Conservation (phyloP, 192 early-diverging fungal genomes). For the Coemansia sp. region DNA sequence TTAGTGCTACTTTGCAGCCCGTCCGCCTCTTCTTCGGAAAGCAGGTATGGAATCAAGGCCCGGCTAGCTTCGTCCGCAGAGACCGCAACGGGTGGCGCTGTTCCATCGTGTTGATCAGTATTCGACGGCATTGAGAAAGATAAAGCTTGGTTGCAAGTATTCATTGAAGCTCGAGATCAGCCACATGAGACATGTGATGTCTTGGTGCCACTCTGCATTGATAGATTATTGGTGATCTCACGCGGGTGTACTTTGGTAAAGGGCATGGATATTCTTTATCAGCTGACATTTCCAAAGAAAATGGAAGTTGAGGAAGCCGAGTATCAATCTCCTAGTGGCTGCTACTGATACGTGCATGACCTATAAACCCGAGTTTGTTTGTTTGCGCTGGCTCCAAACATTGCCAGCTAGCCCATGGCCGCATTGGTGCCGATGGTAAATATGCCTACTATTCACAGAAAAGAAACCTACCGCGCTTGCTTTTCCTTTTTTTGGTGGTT, state of each 20-base stretch:
- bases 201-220: not conserved
- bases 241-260: not conserved
- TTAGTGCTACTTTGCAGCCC: slow-evolving; percentile 12
- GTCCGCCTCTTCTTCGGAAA: slow-evolving; percentile 28
- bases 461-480: not conserved
- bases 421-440: not conserved
- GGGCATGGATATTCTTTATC: no score
- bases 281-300: no score
- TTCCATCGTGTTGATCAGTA: not conserved
- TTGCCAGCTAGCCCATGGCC: not conserved
- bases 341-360: not conserved
- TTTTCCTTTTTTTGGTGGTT: not conserved
- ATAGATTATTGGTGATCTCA: not conserved
- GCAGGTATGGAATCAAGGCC: slow-evolving; percentile 24
- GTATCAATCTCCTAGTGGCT: not conserved
- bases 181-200: not conserved
- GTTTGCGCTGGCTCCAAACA: not conserved
- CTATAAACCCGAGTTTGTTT: not conserved
- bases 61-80: slow-evolving; percentile 25
- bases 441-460: not conserved
- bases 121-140: not conserved
- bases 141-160: not conserved
- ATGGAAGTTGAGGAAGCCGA: no score
- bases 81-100: not conserved
- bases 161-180: not conserved